Evolutionary conservation across 352 stramenopile genomes (phyloP), one percentile per base, ranked within the genome.

Genomic region (Poterioochromonas sp.): DNA sequence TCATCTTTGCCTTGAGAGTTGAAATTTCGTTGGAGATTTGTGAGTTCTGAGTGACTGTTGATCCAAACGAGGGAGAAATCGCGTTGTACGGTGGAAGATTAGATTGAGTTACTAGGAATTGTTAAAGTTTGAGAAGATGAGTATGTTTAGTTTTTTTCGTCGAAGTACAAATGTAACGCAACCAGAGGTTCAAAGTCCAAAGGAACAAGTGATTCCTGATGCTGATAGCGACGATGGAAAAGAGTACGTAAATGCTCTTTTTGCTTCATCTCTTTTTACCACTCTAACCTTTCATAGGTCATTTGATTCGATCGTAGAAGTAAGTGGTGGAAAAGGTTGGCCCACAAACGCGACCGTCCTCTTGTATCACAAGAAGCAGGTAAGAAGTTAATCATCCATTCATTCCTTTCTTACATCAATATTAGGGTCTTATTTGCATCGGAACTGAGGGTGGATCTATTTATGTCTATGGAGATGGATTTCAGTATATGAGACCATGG

Each of bases 381-480:
- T 78, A 78, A 41, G 41, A 37, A 26, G 12, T 58, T 58, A 15
- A 8, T 49, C 15, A 62, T 44, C 20, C 29, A 40, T 76, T 65
- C 11, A 37, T 76, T 64, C 11, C 39, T 63, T 65, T 26, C 2
- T 76, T 11, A 76, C 39, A 20, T 3, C 34, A 58, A 11, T 35
- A 34, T 0, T 35, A 78, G 71, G 71, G 71, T 34, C n/a, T 78
- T 12, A 64, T 78, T 15, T 63, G 41, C 15, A 29, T 78, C 0
- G 71, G 71, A 3, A 78, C 71, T 37, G 71, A 78, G 35, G 35
- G 71, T 78, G 71, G 71, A 8, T 3, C 71, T 41, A 15, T 78
- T 2, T 68, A 51, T 51, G 44, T 65, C 3, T 78, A 68, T 51
- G 71, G 71, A 20, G 71, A 78, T 65, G 71, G 71, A 1, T 78